These are phyloP conservation scores for Fistulinella cinereoalba DNA, from an alignment of 1,284 basidiomycete genomes.

Conservation along the genomic window DNA sequence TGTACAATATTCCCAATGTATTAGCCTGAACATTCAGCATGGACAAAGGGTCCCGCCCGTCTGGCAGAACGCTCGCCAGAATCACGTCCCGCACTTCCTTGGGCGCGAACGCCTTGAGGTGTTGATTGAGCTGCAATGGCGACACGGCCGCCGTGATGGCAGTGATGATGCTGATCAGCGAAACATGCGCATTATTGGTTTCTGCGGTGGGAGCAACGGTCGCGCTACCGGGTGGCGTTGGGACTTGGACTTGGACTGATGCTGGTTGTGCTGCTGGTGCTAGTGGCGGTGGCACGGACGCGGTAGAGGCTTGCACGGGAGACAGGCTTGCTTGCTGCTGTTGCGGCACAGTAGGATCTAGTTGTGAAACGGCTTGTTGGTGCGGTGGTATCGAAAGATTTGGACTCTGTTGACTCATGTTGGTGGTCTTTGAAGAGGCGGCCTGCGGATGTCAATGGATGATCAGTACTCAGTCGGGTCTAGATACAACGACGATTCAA, in stretches of 20 bases:
- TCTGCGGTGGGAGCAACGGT: not conserved
- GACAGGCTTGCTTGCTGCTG: conserved; percentile 1
- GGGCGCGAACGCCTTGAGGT: conserved; percentile 41
- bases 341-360: conserved; percentile 19
- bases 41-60: conserved; percentile 59
- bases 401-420: conserved; percentile 28
- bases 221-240: not conserved
- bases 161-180: conserved; percentile 42
- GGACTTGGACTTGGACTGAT: not conserved
- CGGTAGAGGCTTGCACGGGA: not conserved
- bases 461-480: no score
- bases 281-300: not conserved
- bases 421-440: no score
- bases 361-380: conserved; percentile 19
- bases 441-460: no score
- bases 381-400: conserved; percentile 28
- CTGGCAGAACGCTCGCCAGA: conserved; percentile 45
- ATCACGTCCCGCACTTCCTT: conserved; percentile 49
- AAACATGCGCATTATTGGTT: conserved; percentile 6
- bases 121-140: conserved; percentile 37
- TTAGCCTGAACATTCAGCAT: conserved; percentile 53
- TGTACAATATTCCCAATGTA: conserved; percentile 64
- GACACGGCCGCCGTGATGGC: conserved; percentile 45
- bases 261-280: not conserved
- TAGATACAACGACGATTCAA: no score